phyloP scores from a whole-genome alignment of 2,329 filamentous ascomycete species.

The Drechslerella dactyloides region DNA sequence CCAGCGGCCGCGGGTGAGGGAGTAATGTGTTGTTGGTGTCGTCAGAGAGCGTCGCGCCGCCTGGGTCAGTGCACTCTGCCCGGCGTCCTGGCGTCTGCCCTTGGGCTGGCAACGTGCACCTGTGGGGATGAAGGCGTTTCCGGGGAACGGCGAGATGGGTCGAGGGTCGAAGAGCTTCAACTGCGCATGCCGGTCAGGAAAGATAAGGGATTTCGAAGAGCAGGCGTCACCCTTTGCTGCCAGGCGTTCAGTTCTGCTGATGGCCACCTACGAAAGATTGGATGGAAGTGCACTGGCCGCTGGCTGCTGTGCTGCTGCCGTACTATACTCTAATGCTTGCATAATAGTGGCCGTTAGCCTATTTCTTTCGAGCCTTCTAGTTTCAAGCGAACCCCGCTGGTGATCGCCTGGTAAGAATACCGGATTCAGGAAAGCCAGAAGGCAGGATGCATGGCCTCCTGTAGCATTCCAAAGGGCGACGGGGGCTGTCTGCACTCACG shows the following conservation, averaged over 20 bases:
- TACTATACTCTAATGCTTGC: slow-evolving; percentile 17
- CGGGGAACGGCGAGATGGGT: background rate
- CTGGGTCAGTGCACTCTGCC: background rate
- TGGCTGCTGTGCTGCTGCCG: slow-evolving; percentile 26
- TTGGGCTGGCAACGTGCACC: too few relatives aligned
- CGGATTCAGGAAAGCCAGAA: slow-evolving; percentile 31
- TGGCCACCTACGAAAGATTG: slow-evolving; percentile 27
- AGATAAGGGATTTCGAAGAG: slow-evolving; percentile 15
- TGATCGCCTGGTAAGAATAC: slow-evolving; percentile 41
- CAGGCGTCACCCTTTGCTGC: slow-evolving; percentile 16
- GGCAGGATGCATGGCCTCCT: slow-evolving; percentile 1
- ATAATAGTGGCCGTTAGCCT: slow-evolving; percentile 34
- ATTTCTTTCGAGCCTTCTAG: slow-evolving; percentile 29
- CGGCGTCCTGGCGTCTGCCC: background rate
- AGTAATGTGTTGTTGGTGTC: slow-evolving; percentile 41
- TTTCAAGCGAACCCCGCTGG: slow-evolving; percentile 29
- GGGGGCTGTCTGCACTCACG: background rate
- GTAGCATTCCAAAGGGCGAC: background rate
- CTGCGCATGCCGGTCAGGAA: slow-evolving; percentile 21
- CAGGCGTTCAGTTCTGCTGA: slow-evolving; percentile 8
- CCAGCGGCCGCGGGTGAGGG: background rate
- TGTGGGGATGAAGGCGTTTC: too few relatives aligned
- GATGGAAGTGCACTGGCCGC: slow-evolving; percentile 15
- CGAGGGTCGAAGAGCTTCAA: slow-evolving; percentile 11
- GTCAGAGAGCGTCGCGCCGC: slow-evolving; percentile 4